Evolutionary conservation across 1,284 basidiomycete genomes (phyloP), one percentile per base, ranked within the genome.

Genomic region (Naganishia sp.): DNA sequence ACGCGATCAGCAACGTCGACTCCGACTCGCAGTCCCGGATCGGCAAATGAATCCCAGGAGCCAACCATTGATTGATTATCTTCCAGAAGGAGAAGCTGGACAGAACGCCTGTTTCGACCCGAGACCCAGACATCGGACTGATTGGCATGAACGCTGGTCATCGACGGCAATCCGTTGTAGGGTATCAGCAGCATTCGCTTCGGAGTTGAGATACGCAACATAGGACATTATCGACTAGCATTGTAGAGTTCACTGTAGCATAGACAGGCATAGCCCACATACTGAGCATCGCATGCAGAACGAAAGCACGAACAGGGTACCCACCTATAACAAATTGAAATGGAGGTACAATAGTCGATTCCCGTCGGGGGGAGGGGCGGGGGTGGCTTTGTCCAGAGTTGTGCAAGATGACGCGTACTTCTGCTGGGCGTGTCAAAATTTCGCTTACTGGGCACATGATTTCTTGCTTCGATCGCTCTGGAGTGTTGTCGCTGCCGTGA

Each of bases 391-490:
- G 45, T 47, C 45, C 28, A 52, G 50, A 52, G 50, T 52, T 28
- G 50, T 15, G 11, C 10, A 49, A 28, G 56, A 58, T 58, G 56
- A 58, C 56, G 56, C 39, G 56, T 58, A n/a, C 17, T 25, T 39
- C 13, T 9, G 35, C 41, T 17, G 35, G 10, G 39, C 25, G 54
- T 25, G 4, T 7, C 25, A 58, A 58, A 58, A 58, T 58, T 46
- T 31, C 25, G 43, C n/a, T 3, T 31, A 0, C 15, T 47, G 45
- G 42, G 41, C 17, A 17, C 6, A 17, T 10, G 13, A 18, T 42
- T 21, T 41, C 35, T 55, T 55, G 53, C 53, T 39, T 55, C 53
- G 32, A 42, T 55, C 31, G 52, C 53, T 41, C 3, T 18, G 35
- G 2, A 39, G 28, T 28, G 53, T 41, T 17, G 25, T 9, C 10